phyloP scores from a whole-genome alignment of 2,329 filamentous ascomycete species.

The Alternaria infectoria region DNA sequence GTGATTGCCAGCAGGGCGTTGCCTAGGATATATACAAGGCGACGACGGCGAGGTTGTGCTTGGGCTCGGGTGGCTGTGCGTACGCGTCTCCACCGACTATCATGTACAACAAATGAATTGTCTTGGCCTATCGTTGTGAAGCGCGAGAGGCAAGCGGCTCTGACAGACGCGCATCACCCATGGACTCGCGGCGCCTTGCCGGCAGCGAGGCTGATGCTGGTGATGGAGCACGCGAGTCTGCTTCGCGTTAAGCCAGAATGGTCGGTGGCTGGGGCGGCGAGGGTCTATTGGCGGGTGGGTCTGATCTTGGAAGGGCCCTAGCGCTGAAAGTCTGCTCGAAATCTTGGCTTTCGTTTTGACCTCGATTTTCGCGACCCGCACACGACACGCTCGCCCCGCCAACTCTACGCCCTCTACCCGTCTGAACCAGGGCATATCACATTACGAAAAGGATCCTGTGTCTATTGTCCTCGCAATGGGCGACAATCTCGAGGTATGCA shows the following conservation, averaged over 20 bases:
- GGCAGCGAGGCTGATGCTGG: conserved; percentile 23
- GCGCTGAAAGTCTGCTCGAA: conserved; percentile 28
- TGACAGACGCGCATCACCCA: conserved; percentile 21
- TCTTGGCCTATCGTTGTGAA: conserved; percentile 16
- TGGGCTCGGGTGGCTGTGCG: conserved; percentile 38
- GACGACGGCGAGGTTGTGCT: conserved; percentile 30
- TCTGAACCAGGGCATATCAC: background rate
- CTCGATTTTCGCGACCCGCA: conserved; percentile 32
- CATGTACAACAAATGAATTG: conserved; percentile 20
- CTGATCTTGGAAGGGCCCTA: conserved; percentile 12
- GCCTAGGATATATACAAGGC: conserved; percentile 28
- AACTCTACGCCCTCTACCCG: conserved; percentile 9
- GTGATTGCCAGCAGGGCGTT: conserved; percentile 10
- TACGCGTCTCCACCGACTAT: conserved; percentile 26
- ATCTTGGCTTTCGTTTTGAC: conserved; percentile 28
- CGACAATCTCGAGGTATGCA: conserved; percentile 52
- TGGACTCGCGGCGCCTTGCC: conserved; percentile 4
- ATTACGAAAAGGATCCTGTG: background rate
- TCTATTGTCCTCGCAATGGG: conserved; percentile 32
- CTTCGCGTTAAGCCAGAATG: conserved; percentile 1
- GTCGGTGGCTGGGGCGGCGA: conserved; percentile 1
- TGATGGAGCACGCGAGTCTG: conserved; percentile 15
- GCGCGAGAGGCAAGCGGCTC: conserved; percentile 16
- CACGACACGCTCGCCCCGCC: conserved; percentile 33
- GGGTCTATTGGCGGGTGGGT: conserved; percentile 16